These are phyloP conservation scores for Melastoma malabathricum DNA, from an alignment of 345 rosid genomes.

Conservation along the genomic window DNA sequence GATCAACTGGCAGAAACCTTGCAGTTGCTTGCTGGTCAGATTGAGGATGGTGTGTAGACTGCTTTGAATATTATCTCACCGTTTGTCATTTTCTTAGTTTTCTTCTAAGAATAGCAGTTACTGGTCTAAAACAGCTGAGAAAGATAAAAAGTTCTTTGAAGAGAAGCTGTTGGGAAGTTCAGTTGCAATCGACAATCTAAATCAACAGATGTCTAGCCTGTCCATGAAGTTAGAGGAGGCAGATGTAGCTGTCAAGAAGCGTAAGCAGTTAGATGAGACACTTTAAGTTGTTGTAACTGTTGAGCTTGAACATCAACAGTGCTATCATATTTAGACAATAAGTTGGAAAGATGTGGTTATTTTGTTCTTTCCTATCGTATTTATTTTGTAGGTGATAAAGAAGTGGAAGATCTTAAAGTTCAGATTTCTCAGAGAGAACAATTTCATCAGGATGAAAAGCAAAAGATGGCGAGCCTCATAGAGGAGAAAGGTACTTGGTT, in stretches of 20 bases:
- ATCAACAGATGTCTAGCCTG: constrained; percentile 26
- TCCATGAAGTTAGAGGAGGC: constrained; percentile 34
- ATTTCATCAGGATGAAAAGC: constrained; percentile 30
- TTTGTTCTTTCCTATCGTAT: constrained; percentile 7
- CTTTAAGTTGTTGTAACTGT: no score
- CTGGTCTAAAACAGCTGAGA: constrained; percentile 48
- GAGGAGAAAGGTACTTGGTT: constrained; percentile 47
- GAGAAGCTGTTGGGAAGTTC: constrained; percentile 28
- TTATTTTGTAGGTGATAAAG: constrained; percentile 40
- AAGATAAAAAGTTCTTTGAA: constrained; percentile 35
- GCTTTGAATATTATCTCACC: constrained; percentile 2
- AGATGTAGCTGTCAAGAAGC: constrained; percentile 31
- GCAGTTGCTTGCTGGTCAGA: constrained; percentile 60
- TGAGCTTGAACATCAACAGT: no score
- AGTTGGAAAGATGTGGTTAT: no score
- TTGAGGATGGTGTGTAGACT: constrained; percentile 54
- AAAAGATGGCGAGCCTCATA: constrained; percentile 30
- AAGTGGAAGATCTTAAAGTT: constrained; percentile 45
- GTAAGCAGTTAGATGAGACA: constrained; percentile 27
- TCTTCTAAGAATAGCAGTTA: constrained; percentile 8
- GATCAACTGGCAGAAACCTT: constrained; percentile 82
- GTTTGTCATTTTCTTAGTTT: neutral
- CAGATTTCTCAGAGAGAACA: constrained; percentile 44
- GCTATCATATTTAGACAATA: no score
- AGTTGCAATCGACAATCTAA: constrained; percentile 28